These are phyloP conservation scores for Melocanna baccifera DNA, from an alignment of 176 grass and related monocot genomes.

Conservation along the genomic window DNA sequence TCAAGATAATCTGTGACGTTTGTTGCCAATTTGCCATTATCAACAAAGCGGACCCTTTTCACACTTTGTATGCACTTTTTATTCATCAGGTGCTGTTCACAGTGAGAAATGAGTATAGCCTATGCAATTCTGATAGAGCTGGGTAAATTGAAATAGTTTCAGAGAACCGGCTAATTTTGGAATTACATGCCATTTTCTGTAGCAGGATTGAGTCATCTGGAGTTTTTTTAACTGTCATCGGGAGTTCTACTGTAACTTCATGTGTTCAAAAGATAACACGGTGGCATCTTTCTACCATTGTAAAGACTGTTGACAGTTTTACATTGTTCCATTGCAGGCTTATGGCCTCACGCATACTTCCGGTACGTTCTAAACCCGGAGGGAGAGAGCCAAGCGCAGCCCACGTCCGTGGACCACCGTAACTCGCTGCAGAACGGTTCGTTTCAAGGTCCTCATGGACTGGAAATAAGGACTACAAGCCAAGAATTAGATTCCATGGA, in stretches of 20 bases:
- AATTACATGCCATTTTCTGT: neutral
- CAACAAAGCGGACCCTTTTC: neutral
- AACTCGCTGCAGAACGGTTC: constrained; percentile 6
- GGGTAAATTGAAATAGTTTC: neutral
- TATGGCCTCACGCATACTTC: constrained; percentile 50
- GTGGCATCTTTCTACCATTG: neutral
- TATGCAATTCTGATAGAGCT: neutral
- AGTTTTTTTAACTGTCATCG: no score
- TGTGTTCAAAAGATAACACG: neutral
- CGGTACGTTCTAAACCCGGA: constrained; percentile 32
- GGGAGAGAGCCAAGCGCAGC: constrained; percentile 12
- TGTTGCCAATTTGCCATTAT: neutral
- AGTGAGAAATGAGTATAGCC: neutral
- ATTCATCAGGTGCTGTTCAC: neutral
- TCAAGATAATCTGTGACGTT: neutral
- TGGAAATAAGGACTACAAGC: constrained; percentile 23
- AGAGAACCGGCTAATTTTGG: neutral
- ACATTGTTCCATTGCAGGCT: constrained; percentile 36
- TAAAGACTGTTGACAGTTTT: constrained; percentile 1
- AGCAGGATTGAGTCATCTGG: neutral
- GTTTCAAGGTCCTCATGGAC: neutral
- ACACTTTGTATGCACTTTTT: neutral
- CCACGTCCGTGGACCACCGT: neutral
- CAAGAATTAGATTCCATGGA: constrained; percentile 35
- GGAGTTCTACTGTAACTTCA: neutral